Evolutionary conservation across 805 yeast genomes (phyloP).

Genomic region (Saturnispora quitensis): DNA sequence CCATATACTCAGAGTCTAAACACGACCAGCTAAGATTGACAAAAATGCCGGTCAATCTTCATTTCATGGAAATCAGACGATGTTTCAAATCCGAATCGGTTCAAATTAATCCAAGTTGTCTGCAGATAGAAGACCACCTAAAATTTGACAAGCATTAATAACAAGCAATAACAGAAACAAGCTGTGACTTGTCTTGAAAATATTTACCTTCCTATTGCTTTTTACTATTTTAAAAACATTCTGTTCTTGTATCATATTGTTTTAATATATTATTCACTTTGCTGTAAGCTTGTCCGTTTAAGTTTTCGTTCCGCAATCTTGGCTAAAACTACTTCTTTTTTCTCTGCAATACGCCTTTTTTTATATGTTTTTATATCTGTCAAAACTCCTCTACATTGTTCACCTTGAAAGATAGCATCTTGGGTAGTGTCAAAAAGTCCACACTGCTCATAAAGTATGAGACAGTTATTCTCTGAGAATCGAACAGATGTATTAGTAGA

Average conservation of each 20-base stretch:
- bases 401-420: neutral
- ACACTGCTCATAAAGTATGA: conserved; percentile 1
- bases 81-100: conserved; percentile 6
- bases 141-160: neutral
- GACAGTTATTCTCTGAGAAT: neutral
- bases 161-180: neutral
- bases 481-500: neutral
- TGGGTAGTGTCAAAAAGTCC: neutral
- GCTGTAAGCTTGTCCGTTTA: neutral
- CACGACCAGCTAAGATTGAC: neutral
- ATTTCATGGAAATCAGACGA: conserved; percentile 6
- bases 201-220: too few species aligned
- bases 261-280: too few species aligned
- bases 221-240: neutral
- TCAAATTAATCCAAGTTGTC: conserved; percentile 1
- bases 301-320: neutral
- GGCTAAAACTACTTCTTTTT: neutral
- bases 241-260: too few species aligned
- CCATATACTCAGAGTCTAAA: conserved; percentile 3
- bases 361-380: neutral
- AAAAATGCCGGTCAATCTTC: neutral
- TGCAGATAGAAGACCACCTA: neutral
- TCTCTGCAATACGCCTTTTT: neutral
- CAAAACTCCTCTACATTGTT: neutral
- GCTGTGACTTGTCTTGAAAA: too few species aligned